phyloP scores from a whole-genome alignment of 768 basidiomycete genomes.

The Amanita polypyramis region DNA sequence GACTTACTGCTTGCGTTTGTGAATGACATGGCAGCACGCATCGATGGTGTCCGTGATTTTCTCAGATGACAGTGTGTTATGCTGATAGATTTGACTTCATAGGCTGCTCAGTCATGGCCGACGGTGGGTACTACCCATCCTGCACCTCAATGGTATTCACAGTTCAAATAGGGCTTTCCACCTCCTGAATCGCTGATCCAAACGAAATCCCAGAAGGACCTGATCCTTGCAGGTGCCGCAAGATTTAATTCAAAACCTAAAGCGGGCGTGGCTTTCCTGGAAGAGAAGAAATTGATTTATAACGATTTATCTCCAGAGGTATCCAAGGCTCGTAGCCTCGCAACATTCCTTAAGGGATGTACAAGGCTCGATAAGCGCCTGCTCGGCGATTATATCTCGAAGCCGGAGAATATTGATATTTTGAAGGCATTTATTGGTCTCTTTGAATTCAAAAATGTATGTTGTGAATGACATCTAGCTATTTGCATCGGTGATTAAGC shows the following conservation, averaged over 20 bases:
- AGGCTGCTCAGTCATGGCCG: slow-evolving; percentile 52
- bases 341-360: slow-evolving; percentile 76
- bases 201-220: slow-evolving; percentile 77
- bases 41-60: slow-evolving; percentile 28
- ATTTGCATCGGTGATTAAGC: slow-evolving; percentile 1
- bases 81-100: slow-evolving; percentile 7
- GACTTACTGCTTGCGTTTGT: slow-evolving; percentile 83
- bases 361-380: slow-evolving; percentile 86
- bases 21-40: slow-evolving; percentile 74
- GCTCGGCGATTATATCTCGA: slow-evolving; percentile 87
- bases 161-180: slow-evolving; percentile 36
- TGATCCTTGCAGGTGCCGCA: slow-evolving; percentile 72
- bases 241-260: slow-evolving; percentile 94
- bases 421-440: slow-evolving; percentile 79
- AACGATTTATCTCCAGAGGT: slow-evolving; percentile 44
- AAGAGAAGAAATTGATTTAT: slow-evolving; percentile 87
- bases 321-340: slow-evolving; percentile 59
- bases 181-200: slow-evolving; percentile 46
- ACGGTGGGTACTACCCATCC: slow-evolving; percentile 29
- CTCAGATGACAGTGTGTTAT: slow-evolving; percentile 8
- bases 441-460: slow-evolving; percentile 83
- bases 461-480: slow-evolving; percentile 14
- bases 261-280: slow-evolving; percentile 78
- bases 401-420: slow-evolving; percentile 76
- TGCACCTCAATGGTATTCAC: slow-evolving; percentile 4